phyloP scores from a whole-genome alignment of 164 flowering plant species.

The Liriodendron chinense region DNA sequence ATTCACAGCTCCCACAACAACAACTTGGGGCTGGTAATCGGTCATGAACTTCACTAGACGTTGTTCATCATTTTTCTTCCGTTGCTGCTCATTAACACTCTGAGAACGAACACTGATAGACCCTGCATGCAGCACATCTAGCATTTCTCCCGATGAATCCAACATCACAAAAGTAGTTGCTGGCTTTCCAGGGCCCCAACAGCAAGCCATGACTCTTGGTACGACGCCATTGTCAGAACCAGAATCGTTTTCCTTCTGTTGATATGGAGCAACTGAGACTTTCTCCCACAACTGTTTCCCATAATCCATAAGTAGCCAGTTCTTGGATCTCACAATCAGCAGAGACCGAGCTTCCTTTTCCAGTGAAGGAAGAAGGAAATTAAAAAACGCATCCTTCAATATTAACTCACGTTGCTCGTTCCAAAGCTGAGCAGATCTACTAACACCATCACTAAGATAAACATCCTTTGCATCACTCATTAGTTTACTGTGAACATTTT shows the following conservation, averaged over 20 bases:
- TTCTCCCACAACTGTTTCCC: constrained; percentile 79
- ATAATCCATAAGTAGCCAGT: constrained; percentile 73
- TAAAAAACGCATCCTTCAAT: constrained; percentile 62
- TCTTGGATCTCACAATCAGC: constrained; percentile 71
- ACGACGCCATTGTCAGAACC: constrained; percentile 70
- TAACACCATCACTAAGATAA: constrained; percentile 84
- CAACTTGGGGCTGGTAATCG: constrained; percentile 92
- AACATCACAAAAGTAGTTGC: constrained; percentile 94
- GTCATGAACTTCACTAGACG: constrained; percentile 83
- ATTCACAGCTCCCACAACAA: constrained; percentile 85
- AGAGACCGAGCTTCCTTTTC: constrained; percentile 86
- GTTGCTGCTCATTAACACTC: constrained; percentile 77
- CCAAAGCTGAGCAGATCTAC: constrained; percentile 87
- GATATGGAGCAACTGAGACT: constrained; percentile 88
- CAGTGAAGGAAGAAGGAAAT: constrained; percentile 78
- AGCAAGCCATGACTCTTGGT: constrained; percentile 93
- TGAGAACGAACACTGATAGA: constrained; percentile 74
- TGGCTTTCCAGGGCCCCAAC: constrained; percentile 98
- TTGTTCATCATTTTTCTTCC: constrained; percentile 83
- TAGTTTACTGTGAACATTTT: constrained; percentile 39
- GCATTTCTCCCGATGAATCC: constrained; percentile 85
- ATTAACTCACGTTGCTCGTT: constrained; percentile 87
- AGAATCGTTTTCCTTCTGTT: constrained; percentile 62
- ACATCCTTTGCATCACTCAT: constrained; percentile 46
- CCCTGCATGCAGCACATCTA: constrained; percentile 76